These are phyloP conservation scores for Holtermanniella nyarrowii DNA, from an alignment of 768 basidiomycete genomes.

Conservation along the genomic window DNA sequence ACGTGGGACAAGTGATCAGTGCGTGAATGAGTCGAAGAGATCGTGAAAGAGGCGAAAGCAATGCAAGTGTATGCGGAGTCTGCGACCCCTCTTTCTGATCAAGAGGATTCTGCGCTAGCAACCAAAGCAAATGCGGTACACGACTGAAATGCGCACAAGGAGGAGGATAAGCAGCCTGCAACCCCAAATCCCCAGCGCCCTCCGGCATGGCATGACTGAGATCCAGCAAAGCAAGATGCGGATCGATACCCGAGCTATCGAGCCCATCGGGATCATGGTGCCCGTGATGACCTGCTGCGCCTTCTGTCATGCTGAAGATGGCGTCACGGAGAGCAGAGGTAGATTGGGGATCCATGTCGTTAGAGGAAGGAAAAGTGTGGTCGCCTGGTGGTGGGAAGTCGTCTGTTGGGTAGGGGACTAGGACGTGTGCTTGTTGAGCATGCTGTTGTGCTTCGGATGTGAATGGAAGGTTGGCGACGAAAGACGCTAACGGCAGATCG, in stretches of 20 bases:
- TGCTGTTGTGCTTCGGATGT: slow-evolving; percentile 5
- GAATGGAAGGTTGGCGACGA: slow-evolving; percentile 31
- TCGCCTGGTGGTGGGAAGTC: slow-evolving; percentile 16
- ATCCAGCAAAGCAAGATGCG: slow-evolving; percentile 33
- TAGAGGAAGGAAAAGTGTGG: slow-evolving; percentile 16
- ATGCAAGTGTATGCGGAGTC: slow-evolving; percentile 28
- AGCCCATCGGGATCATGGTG: neutral
- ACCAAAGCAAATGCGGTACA: slow-evolving; percentile 29
- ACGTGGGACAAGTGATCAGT: slow-evolving; percentile 20
- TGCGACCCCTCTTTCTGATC: slow-evolving; percentile 31
- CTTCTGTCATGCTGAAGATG: slow-evolving; percentile 33
- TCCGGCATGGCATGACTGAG: slow-evolving; percentile 20
- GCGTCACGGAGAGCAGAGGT: slow-evolving; percentile 35
- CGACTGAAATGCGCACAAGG: slow-evolving; percentile 20
- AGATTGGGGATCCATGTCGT: slow-evolving; percentile 35
- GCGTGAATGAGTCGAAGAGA: slow-evolving; percentile 30
- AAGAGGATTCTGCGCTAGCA: slow-evolving; percentile 22
- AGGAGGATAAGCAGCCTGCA: neutral
- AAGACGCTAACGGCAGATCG: slow-evolving; percentile 29
- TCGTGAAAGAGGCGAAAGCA: slow-evolving; percentile 27
- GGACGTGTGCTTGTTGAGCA: neutral
- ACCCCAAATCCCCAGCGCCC: neutral
- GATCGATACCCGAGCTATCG: slow-evolving; percentile 13
- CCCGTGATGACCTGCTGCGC: slow-evolving; percentile 2
- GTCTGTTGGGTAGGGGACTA: slow-evolving; percentile 15